Conservation (phyloP, 768 basidiomycete species). For the Asterophora lycoperdoides region DNA sequence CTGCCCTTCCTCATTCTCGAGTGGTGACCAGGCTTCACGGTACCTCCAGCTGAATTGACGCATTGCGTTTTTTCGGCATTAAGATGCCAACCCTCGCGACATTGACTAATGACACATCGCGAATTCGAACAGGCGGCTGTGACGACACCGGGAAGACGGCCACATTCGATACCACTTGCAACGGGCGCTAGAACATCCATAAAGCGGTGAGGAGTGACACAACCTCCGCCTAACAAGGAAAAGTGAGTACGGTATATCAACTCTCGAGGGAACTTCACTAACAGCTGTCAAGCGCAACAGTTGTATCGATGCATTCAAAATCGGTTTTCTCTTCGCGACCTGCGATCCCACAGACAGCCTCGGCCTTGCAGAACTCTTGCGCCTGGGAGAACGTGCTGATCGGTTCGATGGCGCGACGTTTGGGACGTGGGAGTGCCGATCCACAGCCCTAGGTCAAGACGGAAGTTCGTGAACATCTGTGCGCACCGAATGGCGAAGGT, state of each 20-base stretch:
- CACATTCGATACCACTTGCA: conserved; percentile 26
- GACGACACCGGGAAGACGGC: conserved; percentile 23
- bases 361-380: conserved; percentile 22
- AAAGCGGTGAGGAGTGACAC: conserved; percentile 32
- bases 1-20: conserved; percentile 18
- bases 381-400: conserved; percentile 29
- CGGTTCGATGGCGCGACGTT: conserved; percentile 5
- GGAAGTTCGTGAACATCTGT: background rate
- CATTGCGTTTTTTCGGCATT: conserved; percentile 19
- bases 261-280: conserved; percentile 20
- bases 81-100: conserved; percentile 26
- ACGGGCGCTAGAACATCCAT: conserved; percentile 12
- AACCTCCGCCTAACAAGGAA: conserved; percentile 36
- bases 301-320: conserved; percentile 39
- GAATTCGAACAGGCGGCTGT: conserved; percentile 21
- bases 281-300: conserved; percentile 35
- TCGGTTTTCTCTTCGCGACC: conserved; percentile 24
- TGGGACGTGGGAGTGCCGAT: conserved; percentile 29
- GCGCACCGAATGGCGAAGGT: background rate
- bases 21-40: conserved; percentile 8
- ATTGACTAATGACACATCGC: conserved; percentile 26
- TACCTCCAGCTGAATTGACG: conserved; percentile 4
- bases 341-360: conserved; percentile 35
- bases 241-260: background rate
- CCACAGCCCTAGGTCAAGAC: conserved; percentile 34